These are phyloP conservation scores for Eucommia ulmoides DNA, from an alignment of 257 asterid genomes.

Conservation along the genomic window DNA sequence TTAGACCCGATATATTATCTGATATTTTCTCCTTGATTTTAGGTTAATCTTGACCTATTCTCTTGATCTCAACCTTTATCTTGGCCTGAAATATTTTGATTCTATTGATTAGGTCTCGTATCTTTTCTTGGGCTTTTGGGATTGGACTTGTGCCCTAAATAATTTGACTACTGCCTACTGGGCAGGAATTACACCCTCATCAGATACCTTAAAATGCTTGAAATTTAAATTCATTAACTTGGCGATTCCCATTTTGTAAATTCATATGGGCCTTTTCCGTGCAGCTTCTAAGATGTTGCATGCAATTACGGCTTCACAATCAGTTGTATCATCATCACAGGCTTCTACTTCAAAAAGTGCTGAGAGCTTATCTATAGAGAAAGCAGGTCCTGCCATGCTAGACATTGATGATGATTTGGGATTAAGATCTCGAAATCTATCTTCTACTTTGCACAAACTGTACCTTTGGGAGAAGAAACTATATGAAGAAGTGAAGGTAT, in stretches of 20 bases:
- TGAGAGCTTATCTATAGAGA: constrained; percentile 10
- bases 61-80: no score
- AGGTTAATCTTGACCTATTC: no score
- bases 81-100: no score
- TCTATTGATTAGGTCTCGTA: no score
- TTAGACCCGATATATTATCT: no score
- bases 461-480: constrained; percentile 95
- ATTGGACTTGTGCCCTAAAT: no score
- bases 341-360: constrained; percentile 50
- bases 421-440: constrained; percentile 55
- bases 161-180: no score
- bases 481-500: constrained; percentile 94
- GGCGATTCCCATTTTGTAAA: not conserved
- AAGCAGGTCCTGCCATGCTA: constrained; percentile 32
- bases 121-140: no score
- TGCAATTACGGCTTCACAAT: constrained; percentile 25
- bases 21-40: no score
- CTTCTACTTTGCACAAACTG: constrained; percentile 82
- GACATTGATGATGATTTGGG: constrained; percentile 51
- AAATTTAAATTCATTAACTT: not conserved
- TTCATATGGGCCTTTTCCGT: constrained; percentile 7
- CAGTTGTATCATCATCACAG: constrained; percentile 45
- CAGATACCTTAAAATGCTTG: no score
- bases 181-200: no score
- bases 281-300: constrained; percentile 88